Base-by-base conservation (phyloP, 495 filamentous ascomycete genomes). In the Pyronema omphalodes region DNA sequence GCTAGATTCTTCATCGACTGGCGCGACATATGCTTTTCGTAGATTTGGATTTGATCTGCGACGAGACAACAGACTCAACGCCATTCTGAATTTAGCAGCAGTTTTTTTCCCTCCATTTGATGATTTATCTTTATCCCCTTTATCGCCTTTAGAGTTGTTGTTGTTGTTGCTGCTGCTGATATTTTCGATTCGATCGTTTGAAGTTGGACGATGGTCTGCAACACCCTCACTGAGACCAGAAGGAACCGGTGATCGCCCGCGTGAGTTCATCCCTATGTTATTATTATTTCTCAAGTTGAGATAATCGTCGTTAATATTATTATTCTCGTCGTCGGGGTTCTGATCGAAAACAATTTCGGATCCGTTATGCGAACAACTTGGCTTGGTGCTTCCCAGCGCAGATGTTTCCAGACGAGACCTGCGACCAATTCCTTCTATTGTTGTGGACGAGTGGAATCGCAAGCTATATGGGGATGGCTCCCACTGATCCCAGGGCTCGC, bases 41-140 rank as follows among this genome's bases (percentile, higher is more conserved):
- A 64, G 46, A 49, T 64, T 64, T 39, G 55, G 60, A 18, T 64
- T 64, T 23, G 58, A 62, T 34, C 60, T 63, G 35, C 60, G 57
- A 12, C 61, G 64, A 23, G 40, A 9, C 52, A 64, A 40, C 15
- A 63, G 55, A 33, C 60, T 64, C 51, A 64, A 43, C 9, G 61
- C 59, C 37, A 63, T 48, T 40, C 56, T 60, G 15, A 64, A 41
- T 33, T 62, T 62, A 5, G 54, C 60, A 3, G 57, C 61, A n/a
- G 58, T 59, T 35, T 52, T 63, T 37, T 63, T 63, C 37, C 60
- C 56, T 29, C 54, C 57, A 15, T 49, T 48, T 34, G 55, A 37
- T 11, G 49, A n/a, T 5, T 36, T 43, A 33, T 37, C 39, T 40
- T 54, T 57, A 23, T 35, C 54, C 18, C 56, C 60, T 11, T 12